Conservation (phyloP, 495 filamentous ascomycete genomes). For the Lophiotrema nucula region DNA sequence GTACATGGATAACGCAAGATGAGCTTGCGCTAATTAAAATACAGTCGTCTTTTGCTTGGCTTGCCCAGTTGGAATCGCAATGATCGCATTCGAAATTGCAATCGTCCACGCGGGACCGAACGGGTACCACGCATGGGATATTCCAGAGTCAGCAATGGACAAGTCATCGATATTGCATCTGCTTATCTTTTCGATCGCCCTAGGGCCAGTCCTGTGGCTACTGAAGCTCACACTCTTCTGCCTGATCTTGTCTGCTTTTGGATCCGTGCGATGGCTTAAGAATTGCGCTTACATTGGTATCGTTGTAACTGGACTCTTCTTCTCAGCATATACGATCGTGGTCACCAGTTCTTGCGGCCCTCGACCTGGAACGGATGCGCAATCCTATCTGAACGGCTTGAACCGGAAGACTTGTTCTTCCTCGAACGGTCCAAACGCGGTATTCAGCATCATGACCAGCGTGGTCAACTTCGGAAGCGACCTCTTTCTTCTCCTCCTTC, state of each 20-base stretch:
- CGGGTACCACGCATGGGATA: conserved; percentile 24
- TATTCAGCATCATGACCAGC: conserved; percentile 5
- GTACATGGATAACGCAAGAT: no score
- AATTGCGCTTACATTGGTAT: conserved; percentile 20
- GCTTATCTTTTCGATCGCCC: conserved; percentile 4
- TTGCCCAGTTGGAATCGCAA: conserved; percentile 9
- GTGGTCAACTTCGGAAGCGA: conserved; percentile 13
- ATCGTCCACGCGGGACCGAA: conserved; percentile 7
- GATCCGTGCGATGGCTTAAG: conserved; percentile 17
- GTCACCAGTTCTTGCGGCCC: conserved; percentile 24
- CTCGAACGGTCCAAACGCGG: conserved; percentile 7
- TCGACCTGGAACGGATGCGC: conserved; percentile 4
- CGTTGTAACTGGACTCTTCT: conserved; percentile 12
- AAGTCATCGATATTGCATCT: conserved; percentile 16
- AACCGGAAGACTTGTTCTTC: conserved; percentile 10
- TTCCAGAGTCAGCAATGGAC: background rate
- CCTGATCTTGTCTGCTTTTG: conserved; percentile 11
- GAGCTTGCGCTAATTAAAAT: background rate
- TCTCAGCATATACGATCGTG: conserved; percentile 12
- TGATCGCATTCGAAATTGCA: conserved; percentile 19
- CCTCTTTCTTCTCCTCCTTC: conserved; percentile 9
- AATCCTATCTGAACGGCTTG: conserved; percentile 16
- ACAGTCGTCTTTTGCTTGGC: conserved; percentile 13
- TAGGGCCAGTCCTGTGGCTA: conserved; percentile 23
- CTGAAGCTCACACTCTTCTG: conserved; percentile 19